phyloP scores from a whole-genome alignment of 164 flowering plant species.

The Vitis vinifera region DNA sequence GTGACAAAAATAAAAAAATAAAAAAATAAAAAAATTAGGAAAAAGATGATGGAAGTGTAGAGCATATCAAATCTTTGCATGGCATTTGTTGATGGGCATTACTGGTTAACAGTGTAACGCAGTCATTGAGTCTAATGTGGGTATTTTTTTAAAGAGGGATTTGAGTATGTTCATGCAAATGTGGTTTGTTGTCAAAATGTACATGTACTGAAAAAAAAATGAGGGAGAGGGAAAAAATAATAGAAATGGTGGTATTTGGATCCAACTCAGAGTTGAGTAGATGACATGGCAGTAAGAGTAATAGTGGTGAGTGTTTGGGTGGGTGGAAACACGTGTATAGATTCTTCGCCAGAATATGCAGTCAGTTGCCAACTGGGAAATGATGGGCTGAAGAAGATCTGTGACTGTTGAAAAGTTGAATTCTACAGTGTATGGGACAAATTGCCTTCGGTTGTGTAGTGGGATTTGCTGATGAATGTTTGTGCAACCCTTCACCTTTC shows the following conservation, averaged over 20 bases:
- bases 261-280: neutral
- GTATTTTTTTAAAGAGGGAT: too few species aligned
- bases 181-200: too few species aligned
- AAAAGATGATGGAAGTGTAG: neutral
- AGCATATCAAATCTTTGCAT: neutral
- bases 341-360: conserved; percentile 21
- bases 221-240: neutral
- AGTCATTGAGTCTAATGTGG: too few species aligned
- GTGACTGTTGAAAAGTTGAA: conserved; percentile 10
- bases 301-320: neutral
- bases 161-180: too few species aligned
- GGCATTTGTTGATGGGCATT: neutral
- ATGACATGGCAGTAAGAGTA: neutral
- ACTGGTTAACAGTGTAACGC: neutral
- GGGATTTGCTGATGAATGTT: conserved; percentile 5
- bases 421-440: conserved; percentile 8
- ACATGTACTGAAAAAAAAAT: neutral
- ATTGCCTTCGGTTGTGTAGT: conserved; percentile 3
- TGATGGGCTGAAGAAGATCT: neutral
- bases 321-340: conserved; percentile 11
- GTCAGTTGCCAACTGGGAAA: conserved; percentile 4
- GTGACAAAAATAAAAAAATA: too few species aligned
- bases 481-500: neutral
- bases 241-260: neutral
- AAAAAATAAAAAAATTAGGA: neutral